Evolutionary conservation across 2,329 filamentous ascomycete species (phyloP).

Genomic region (Capronia americana): DNA sequence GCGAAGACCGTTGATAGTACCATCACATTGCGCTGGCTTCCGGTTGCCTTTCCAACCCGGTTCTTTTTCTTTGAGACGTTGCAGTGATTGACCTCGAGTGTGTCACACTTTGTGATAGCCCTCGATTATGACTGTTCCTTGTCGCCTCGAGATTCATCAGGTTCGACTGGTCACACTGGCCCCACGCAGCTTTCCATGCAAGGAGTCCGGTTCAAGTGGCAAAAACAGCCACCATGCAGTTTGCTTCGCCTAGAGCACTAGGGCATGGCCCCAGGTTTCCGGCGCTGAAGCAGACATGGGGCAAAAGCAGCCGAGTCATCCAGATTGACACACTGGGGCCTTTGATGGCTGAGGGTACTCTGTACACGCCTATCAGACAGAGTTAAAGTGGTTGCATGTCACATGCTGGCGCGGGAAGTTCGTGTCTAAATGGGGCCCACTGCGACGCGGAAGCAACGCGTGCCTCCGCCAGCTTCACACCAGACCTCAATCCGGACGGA

Average conservation of each 20-base stretch:
- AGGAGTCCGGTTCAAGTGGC: constrained; percentile 22
- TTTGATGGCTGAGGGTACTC: constrained; percentile 8
- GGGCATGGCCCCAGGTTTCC: constrained; percentile 23
- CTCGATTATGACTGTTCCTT: constrained; percentile 12
- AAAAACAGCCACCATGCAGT: constrained; percentile 22
- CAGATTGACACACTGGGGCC: constrained; percentile 24
- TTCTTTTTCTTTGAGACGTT: constrained; percentile 12
- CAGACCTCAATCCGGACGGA: constrained; percentile 22
- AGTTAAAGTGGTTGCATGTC: constrained; percentile 33
- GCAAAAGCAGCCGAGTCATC: constrained; percentile 1
- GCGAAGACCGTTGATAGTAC: constrained; percentile 5
- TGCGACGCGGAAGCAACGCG: constrained; percentile 25
- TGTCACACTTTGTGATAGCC: neutral
- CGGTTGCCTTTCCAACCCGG: constrained; percentile 11
- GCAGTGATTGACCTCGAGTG: neutral
- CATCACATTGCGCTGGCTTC: constrained; percentile 3
- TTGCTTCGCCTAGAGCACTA: constrained; percentile 26
- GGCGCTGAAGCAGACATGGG: constrained; percentile 25
- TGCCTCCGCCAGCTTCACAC: constrained; percentile 22
- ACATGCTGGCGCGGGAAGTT: constrained; percentile 26
- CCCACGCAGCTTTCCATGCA: neutral
- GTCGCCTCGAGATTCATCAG: neutral
- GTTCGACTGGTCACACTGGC: constrained; percentile 3
- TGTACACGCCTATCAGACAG: constrained; percentile 1
- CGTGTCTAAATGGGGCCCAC: constrained; percentile 6